phyloP scores from a whole-genome alignment of 257 asterid genomes.

The Penstemon davidsonii region DNA sequence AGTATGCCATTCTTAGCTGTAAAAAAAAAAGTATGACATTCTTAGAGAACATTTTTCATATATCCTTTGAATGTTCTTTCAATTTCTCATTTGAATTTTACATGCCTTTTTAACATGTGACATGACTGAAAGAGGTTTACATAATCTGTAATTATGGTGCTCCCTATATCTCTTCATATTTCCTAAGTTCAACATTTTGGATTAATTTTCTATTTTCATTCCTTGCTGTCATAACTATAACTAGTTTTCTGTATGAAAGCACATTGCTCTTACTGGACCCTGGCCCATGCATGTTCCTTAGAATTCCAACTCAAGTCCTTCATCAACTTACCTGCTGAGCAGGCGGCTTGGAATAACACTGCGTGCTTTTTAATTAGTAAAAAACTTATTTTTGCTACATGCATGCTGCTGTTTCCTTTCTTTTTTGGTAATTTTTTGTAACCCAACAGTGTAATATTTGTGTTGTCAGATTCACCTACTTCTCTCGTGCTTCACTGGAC shows the following conservation, averaged over 20 bases:
- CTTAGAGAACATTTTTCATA: too few relatives aligned
- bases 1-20: neutral
- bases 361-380: conserved; percentile 3
- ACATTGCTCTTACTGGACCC: conserved; percentile 9
- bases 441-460: conserved; percentile 19
- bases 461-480: conserved; percentile 74
- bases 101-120: conserved; percentile 18
- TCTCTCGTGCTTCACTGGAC: conserved; percentile 88
- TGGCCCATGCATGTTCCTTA: conserved; percentile 16
- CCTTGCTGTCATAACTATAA: neutral
- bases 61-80: conserved; percentile 8
- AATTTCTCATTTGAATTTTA: conserved; percentile 16
- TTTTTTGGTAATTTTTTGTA: conserved; percentile 8
- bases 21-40: neutral
- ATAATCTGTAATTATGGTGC: neutral
- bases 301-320: neutral
- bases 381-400: conserved; percentile 8
- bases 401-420: conserved; percentile 16
- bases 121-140: neutral
- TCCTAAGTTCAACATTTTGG: neutral
- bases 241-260: conserved; percentile 11
- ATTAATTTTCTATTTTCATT: neutral
- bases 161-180: neutral
- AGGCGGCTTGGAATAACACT: neutral
- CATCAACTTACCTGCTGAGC: conserved; percentile 13